phyloP scores from a whole-genome alignment of 2,329 filamentous ascomycete species.

The Microdochium paspali region DNA sequence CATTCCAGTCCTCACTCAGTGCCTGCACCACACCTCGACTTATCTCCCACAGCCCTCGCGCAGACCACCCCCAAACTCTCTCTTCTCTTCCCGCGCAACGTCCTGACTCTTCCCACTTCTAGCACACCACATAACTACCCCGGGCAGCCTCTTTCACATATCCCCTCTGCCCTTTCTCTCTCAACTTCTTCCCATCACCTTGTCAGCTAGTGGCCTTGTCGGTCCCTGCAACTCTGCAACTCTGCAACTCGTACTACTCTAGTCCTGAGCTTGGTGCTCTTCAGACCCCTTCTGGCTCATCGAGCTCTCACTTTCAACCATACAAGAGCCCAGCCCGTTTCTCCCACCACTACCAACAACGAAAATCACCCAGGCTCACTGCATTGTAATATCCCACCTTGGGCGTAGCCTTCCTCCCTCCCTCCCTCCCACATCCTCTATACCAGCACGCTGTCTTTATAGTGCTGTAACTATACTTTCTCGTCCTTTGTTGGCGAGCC shows the following conservation, averaged over 20 bases:
- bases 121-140: too few species aligned
- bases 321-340: background rate
- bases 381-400: background rate
- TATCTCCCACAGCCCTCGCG: background rate
- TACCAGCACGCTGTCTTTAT: background rate
- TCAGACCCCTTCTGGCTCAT: background rate
- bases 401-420: background rate
- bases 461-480: background rate
- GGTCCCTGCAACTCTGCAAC: too few species aligned
- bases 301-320: background rate
- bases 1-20: constrained; percentile 1
- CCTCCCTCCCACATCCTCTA: background rate
- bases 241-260: background rate
- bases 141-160: background rate
- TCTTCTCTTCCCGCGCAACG: background rate
- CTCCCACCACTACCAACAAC: background rate
- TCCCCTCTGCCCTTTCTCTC: background rate
- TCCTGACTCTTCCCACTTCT: background rate
- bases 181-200: background rate
- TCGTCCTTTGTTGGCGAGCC: background rate
- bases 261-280: background rate
- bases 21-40: background rate
- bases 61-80: background rate
- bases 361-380: background rate
- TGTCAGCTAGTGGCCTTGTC: background rate